Conservation (phyloP, 257 asterid species). For the Asclepias syriaca region DNA sequence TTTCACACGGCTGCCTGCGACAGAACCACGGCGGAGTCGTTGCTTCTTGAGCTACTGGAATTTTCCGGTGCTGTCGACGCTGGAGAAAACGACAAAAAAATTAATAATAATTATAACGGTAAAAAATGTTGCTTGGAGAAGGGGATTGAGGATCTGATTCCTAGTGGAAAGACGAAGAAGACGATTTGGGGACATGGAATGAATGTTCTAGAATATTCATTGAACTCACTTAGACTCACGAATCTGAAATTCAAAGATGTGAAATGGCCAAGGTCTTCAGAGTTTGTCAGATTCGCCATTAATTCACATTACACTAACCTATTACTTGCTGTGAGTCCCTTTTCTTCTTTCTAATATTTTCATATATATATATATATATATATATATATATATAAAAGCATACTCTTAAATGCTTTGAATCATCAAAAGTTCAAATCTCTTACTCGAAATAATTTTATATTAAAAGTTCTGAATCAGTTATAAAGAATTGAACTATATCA, state of each 20-base stretch:
- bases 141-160: slow-evolving; percentile 51
- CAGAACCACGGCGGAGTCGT: slow-evolving; percentile 57
- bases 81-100: slow-evolving; percentile 3
- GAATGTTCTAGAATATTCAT: slow-evolving; percentile 60
- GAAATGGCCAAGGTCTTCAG: slow-evolving; percentile 42
- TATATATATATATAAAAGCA: too few relatives aligned
- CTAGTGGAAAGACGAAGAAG: slow-evolving; percentile 46
- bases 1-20: slow-evolving; percentile 62
- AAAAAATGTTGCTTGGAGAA: too few relatives aligned
- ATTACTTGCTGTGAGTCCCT: slow-evolving; percentile 41
- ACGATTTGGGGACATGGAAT: slow-evolving; percentile 60
- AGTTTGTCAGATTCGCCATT: slow-evolving; percentile 48
- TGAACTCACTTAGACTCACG: slow-evolving; percentile 43
- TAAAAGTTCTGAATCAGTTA: too few relatives aligned
- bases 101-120: too few relatives aligned
- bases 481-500: too few relatives aligned
- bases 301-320: slow-evolving; percentile 31
- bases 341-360: too few relatives aligned
- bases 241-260: slow-evolving; percentile 44
- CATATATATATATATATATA: too few relatives aligned
- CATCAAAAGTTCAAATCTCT: too few relatives aligned
- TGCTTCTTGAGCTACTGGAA: slow-evolving; percentile 63
- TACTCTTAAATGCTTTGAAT: too few relatives aligned
- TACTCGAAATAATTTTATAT: too few relatives aligned
- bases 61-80: slow-evolving; percentile 3